Conservation (phyloP, 176 grass and related monocot genomes). For the Triticum turgidum region DNA sequence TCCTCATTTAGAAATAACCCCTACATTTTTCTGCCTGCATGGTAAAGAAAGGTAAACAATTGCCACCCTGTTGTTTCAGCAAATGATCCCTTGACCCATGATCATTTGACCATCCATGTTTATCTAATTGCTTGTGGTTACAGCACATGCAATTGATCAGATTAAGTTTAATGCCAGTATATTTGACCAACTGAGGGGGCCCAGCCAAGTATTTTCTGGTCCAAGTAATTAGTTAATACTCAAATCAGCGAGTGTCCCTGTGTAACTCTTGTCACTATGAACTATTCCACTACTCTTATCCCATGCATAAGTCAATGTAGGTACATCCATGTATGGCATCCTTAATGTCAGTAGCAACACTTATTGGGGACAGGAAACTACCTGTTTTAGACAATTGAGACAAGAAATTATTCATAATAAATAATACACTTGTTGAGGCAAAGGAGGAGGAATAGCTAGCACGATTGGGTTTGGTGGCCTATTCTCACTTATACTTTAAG, state of each 20-base stretch:
- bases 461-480: neutral
- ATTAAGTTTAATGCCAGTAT: slow-evolving; percentile 15
- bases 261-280: neutral
- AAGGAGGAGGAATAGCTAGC: neutral
- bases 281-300: neutral
- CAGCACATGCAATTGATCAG: neutral
- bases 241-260: neutral
- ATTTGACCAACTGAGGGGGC: neutral
- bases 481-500: neutral
- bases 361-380: neutral
- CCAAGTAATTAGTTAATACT: neutral
- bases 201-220: neutral
- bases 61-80: neutral
- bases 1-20: neutral
- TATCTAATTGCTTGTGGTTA: slow-evolving; percentile 6
- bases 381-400: neutral
- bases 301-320: neutral
- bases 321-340: neutral
- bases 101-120: slow-evolving; percentile 9
- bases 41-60: neutral
- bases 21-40: neutral
- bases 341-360: neutral
- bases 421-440: neutral
- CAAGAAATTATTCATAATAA: slow-evolving; percentile 4
- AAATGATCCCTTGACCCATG: slow-evolving; percentile 6